Evolutionary conservation across 495 filamentous ascomycete genomes (phyloP).

Genomic region (Trichoderma parareesei): DNA sequence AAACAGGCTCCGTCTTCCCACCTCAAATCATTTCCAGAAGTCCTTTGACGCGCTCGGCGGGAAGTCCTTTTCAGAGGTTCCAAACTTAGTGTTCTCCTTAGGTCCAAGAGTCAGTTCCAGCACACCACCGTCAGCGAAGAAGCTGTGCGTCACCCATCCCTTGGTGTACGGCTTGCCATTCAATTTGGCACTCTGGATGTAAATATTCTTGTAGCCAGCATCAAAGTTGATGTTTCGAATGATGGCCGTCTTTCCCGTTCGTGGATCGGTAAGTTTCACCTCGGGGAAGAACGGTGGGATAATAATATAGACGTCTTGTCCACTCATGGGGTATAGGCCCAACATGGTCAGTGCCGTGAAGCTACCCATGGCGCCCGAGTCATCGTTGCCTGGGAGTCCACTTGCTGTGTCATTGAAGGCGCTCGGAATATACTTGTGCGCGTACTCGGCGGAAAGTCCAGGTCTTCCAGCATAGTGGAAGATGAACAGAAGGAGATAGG

Average conservation of each 20-base stretch:
- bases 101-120: conserved; percentile 52
- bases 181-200: conserved; percentile 56
- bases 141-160: conserved; percentile 59
- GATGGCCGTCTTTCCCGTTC: conserved; percentile 53
- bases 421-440: conserved; percentile 56
- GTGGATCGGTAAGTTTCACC: conserved; percentile 47
- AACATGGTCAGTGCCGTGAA: conserved; percentile 57
- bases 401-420: conserved; percentile 47
- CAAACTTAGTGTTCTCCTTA: conserved; percentile 52
- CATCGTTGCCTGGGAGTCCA: conserved; percentile 61
- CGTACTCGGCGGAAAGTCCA: conserved; percentile 48
- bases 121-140: conserved; percentile 55
- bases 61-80: conserved; percentile 48
- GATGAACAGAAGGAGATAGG: conserved; percentile 54
- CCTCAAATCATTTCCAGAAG: neutral
- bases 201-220: conserved; percentile 50
- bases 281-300: conserved; percentile 54
- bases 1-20: too few relatives aligned
- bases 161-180: conserved; percentile 53
- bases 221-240: conserved; percentile 55
- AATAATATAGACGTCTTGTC: conserved; percentile 62
- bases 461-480: conserved; percentile 62
- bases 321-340: conserved; percentile 60
- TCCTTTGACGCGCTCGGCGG: conserved; percentile 40
- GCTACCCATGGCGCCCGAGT: conserved; percentile 60